A percentile compares a stretch with the other conserved stretches of the same genome.
Conservation (phyloP, 2,329 filamentous ascomycete genomes). For the Alternaria gaisen region DNA sequence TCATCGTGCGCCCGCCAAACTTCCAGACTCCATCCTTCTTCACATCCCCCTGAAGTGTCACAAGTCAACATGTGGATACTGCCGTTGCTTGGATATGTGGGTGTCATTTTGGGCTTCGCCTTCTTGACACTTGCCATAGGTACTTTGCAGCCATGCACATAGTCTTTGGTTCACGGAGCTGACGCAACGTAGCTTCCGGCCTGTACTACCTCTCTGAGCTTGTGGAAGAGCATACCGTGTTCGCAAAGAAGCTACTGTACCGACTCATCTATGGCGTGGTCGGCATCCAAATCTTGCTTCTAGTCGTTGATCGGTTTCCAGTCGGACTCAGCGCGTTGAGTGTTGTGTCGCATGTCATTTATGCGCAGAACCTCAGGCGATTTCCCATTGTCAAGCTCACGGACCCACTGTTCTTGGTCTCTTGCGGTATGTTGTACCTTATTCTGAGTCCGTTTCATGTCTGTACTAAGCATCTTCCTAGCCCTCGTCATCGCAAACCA, state of each 20-base stretch:
- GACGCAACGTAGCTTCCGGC: conserved; percentile 74
- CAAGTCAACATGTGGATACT: conserved; percentile 85
- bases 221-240: conserved; percentile 95
- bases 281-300: conserved; percentile 75
- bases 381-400: conserved; percentile 83
- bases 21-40: conserved; percentile 14
- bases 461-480: conserved; percentile 46
- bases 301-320: conserved; percentile 86
- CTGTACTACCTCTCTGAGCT: conserved; percentile 98
- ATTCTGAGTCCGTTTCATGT: background rate
- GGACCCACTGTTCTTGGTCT: conserved; percentile 85
- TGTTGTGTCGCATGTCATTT: conserved; percentile 82
- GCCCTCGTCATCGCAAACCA: conserved; percentile 88
- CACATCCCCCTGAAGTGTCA: conserved; percentile 4
- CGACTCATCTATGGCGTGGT: conserved; percentile 87
- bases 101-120: conserved; percentile 85
- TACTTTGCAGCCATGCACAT: conserved; percentile 48
- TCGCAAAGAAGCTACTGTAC: conserved; percentile 86
- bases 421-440: conserved; percentile 69
- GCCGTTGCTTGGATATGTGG: conserved; percentile 87
- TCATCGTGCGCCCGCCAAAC: conserved; percentile 27
- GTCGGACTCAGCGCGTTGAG: conserved; percentile 76
- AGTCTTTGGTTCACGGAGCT: conserved; percentile 4
- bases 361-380: conserved; percentile 83
- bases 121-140: conserved; percentile 95